These are phyloP conservation scores for Wakefieldia striispora DNA, from an alignment of 768 basidiomycete species.

Conservation along the genomic window DNA sequence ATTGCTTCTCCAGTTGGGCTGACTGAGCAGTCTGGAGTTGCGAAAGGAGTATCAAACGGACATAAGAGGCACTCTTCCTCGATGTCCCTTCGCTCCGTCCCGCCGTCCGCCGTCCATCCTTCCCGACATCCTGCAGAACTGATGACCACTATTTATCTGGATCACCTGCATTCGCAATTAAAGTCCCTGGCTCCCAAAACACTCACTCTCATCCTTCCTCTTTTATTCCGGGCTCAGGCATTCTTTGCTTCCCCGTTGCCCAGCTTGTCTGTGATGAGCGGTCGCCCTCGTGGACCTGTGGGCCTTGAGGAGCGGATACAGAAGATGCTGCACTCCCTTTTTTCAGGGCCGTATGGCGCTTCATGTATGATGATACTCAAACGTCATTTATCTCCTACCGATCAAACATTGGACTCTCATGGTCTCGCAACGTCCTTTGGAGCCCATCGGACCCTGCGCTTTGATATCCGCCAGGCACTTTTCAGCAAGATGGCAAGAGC, in stretches of 20 bases:
- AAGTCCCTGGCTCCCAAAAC: slow-evolving; percentile 56
- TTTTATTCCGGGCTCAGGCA: slow-evolving; percentile 69
- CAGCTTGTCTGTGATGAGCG: slow-evolving; percentile 53
- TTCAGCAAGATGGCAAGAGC: slow-evolving; percentile 62
- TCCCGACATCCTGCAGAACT: slow-evolving; percentile 59
- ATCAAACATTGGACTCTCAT: slow-evolving; percentile 24
- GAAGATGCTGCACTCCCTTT: slow-evolving; percentile 53
- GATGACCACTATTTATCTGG: slow-evolving; percentile 60
- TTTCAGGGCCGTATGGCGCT: slow-evolving; percentile 64
- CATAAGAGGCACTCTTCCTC: slow-evolving; percentile 67
- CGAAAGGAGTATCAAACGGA: slow-evolving; percentile 26
- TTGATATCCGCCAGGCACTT: slow-evolving; percentile 61
- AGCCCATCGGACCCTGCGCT: slow-evolving; percentile 60
- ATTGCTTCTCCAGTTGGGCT: slow-evolving; percentile 32
- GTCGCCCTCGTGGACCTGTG: slow-evolving; percentile 31
- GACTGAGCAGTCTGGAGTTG: slow-evolving; percentile 26
- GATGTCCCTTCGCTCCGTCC: slow-evolving; percentile 46
- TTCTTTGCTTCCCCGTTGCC: slow-evolving; percentile 67
- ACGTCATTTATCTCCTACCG: slow-evolving; percentile 47
- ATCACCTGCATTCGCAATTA: slow-evolving; percentile 58
- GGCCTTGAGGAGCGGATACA: slow-evolving; percentile 55
- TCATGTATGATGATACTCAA: slow-evolving; percentile 64
- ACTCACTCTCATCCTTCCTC: slow-evolving; percentile 58
- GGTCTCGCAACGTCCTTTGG: slow-evolving; percentile 47
- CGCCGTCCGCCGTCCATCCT: slow-evolving; percentile 30